These are phyloP conservation scores for Hymenoscyphus scutula DNA, from an alignment of 2,329 filamentous ascomycete genomes.

Conservation along the genomic window DNA sequence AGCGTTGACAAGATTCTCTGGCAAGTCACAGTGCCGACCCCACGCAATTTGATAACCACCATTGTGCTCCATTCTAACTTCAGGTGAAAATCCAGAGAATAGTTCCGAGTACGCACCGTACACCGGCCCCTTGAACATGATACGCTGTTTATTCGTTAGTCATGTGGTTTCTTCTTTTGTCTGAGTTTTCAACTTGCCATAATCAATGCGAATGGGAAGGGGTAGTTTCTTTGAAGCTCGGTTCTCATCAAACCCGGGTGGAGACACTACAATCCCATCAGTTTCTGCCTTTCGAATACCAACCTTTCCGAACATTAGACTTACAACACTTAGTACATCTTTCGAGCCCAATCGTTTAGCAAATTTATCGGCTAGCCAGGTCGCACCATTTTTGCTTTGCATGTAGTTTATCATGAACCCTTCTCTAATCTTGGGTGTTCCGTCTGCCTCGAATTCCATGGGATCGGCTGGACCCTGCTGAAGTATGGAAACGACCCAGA, in stretches of 20 bases:
- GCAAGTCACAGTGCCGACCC: constrained; percentile 37
- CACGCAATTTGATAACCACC: constrained; percentile 44
- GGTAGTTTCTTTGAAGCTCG: constrained; percentile 36
- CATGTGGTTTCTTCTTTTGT: background rate
- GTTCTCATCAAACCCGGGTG: constrained; percentile 45
- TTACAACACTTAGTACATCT: constrained; percentile 37
- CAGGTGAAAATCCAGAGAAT: constrained; percentile 37
- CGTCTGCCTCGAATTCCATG: constrained; percentile 29
- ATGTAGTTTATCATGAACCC: constrained; percentile 37
- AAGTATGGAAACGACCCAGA: constrained; percentile 33
- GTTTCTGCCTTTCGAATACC: background rate
- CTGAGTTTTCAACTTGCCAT: constrained; percentile 22
- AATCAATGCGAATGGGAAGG: constrained; percentile 9
- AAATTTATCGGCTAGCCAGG: constrained; percentile 35
- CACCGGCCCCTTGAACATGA: constrained; percentile 32
- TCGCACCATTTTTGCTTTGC: constrained; percentile 36
- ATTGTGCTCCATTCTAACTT: constrained; percentile 35
- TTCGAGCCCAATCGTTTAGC: constrained; percentile 33
- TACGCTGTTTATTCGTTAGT: constrained; percentile 11
- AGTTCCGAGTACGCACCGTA: constrained; percentile 41
- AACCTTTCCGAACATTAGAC: constrained; percentile 1
- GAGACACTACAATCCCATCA: constrained; percentile 26
- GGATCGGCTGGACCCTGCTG: constrained; percentile 6
- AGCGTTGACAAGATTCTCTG: constrained; percentile 22
- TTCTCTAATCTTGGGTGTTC: constrained; percentile 23